Percentiles rank a stretch among this genome's conserved stretches.
phyloP scores from a whole-genome alignment of 1,284 basidiomycete genomes.

The Cryptococcus deneoformans region DNA sequence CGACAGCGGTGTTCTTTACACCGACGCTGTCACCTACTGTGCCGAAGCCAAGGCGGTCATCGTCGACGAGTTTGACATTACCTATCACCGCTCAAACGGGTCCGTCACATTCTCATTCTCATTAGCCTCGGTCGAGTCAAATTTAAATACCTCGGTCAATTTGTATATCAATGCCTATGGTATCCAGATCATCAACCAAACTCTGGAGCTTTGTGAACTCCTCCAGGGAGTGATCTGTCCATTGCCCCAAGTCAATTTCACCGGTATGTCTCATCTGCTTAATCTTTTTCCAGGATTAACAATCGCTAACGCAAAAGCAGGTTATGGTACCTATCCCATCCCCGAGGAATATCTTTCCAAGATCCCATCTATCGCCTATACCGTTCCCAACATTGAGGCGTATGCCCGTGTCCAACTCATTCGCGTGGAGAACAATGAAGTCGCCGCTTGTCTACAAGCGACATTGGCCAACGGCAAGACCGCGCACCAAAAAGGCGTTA shows the following conservation, averaged over 20 bases:
- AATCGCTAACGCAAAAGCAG: slow-evolving; percentile 22
- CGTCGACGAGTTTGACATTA: slow-evolving; percentile 74
- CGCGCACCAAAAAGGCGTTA: slow-evolving; percentile 66
- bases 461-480: slow-evolving; percentile 91
- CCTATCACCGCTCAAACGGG: slow-evolving; percentile 65
- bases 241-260: slow-evolving; percentile 80
- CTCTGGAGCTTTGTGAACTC: slow-evolving; percentile 67
- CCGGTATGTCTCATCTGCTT: slow-evolving; percentile 52
- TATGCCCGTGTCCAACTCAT: slow-evolving; percentile 76
- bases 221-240: slow-evolving; percentile 80
- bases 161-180: slow-evolving; percentile 80
- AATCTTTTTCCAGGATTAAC: neutral
- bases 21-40: slow-evolving; percentile 85
- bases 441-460: slow-evolving; percentile 85
- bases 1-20: slow-evolving; percentile 43
- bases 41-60: slow-evolving; percentile 73
- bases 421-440: slow-evolving; percentile 62
- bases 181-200: slow-evolving; percentile 68
- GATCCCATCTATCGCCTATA: slow-evolving; percentile 78
- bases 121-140: slow-evolving; percentile 52
- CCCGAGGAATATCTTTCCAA: slow-evolving; percentile 55
- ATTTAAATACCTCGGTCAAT: slow-evolving; percentile 74
- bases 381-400: slow-evolving; percentile 87
- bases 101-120: slow-evolving; percentile 41
- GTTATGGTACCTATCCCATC: slow-evolving; percentile 68